These are phyloP conservation scores for Teunomyces panamensis DNA, from an alignment of 805 yeast genomes.

Conservation along the genomic window DNA sequence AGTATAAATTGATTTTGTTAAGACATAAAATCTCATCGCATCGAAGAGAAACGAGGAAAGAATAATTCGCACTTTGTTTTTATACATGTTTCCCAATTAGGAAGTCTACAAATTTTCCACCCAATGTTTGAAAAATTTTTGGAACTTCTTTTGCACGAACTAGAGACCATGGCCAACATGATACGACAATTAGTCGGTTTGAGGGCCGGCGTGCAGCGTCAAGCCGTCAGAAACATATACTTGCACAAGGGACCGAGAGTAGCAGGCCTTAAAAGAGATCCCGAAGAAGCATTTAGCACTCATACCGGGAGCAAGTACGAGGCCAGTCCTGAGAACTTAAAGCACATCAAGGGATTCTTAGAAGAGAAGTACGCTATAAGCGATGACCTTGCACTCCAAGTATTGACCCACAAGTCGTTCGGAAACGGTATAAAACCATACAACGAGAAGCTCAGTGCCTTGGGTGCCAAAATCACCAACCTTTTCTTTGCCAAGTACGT, in stretches of 20 bases:
- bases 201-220: slow-evolving; percentile 3
- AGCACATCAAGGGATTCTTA: slow-evolving; percentile 48
- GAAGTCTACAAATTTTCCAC: slow-evolving; percentile 4
- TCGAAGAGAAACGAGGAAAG: not conserved
- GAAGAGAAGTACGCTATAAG: slow-evolving; percentile 49
- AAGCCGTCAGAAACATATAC: slow-evolving; percentile 27
- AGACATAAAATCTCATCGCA: slow-evolving; percentile 6
- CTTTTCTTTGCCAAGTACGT: slow-evolving; percentile 45
- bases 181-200: slow-evolving; percentile 12
- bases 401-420: slow-evolving; percentile 90
- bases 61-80: not conserved
- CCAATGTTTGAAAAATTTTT: slow-evolving; percentile 4
- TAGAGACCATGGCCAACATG: slow-evolving; percentile 7
- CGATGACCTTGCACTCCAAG: slow-evolving; percentile 67
- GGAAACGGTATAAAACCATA: slow-evolving; percentile 89
- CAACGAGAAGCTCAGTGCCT: slow-evolving; percentile 76
- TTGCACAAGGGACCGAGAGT: slow-evolving; percentile 55
- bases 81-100: not conserved
- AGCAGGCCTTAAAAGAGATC: slow-evolving; percentile 70
- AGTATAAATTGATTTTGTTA: not conserved
- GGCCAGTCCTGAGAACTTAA: slow-evolving; percentile 45
- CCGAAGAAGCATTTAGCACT: slow-evolving; percentile 45
- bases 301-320: slow-evolving; percentile 49
- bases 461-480: slow-evolving; percentile 66
- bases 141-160: not conserved